Evolutionary conservation across 805 yeast species (phyloP).

Genomic region (Vanderwaltozyma yarrowii): DNA sequence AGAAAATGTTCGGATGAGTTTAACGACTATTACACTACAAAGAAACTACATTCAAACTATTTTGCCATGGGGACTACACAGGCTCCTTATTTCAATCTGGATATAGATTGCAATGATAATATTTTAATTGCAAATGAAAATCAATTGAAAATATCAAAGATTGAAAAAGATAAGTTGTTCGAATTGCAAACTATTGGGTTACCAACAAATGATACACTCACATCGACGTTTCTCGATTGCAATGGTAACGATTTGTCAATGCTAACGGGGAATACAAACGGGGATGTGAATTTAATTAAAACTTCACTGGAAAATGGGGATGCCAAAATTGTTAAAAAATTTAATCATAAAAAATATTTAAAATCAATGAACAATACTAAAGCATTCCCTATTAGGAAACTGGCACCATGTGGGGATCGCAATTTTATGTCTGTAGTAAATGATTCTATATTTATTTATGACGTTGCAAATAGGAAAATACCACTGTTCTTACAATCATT

Average conservation of each 20-base stretch:
- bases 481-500: slow-evolving; percentile 20
- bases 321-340: slow-evolving; percentile 70
- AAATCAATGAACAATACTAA: slow-evolving; percentile 2
- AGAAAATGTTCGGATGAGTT: slow-evolving; percentile 22
- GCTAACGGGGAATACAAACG: slow-evolving; percentile 69
- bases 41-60: slow-evolving; percentile 19
- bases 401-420: slow-evolving; percentile 7
- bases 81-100: neutral
- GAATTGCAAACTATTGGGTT: slow-evolving; percentile 14
- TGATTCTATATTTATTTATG: slow-evolving; percentile 71
- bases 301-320: slow-evolving; percentile 37
- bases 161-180: slow-evolving; percentile 5
- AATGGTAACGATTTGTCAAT: slow-evolving; percentile 13
- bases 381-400: slow-evolving; percentile 11
- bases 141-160: neutral
- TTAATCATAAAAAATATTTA: slow-evolving; percentile 66
- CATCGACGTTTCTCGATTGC: neutral
- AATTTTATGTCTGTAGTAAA: slow-evolving; percentile 51
- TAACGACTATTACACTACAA: slow-evolving; percentile 21
- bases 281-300: slow-evolving; percentile 60
- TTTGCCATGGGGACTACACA: slow-evolving; percentile 10
- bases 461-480: slow-evolving; percentile 38
- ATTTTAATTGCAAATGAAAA: neutral
- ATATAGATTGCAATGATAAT: neutral
- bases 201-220: neutral